Percentiles rank a stretch among this genome's conserved stretches.
These are phyloP conservation scores for Eutypa lata DNA, from an alignment of 2,329 filamentous ascomycete species.

Conservation along the genomic window DNA sequence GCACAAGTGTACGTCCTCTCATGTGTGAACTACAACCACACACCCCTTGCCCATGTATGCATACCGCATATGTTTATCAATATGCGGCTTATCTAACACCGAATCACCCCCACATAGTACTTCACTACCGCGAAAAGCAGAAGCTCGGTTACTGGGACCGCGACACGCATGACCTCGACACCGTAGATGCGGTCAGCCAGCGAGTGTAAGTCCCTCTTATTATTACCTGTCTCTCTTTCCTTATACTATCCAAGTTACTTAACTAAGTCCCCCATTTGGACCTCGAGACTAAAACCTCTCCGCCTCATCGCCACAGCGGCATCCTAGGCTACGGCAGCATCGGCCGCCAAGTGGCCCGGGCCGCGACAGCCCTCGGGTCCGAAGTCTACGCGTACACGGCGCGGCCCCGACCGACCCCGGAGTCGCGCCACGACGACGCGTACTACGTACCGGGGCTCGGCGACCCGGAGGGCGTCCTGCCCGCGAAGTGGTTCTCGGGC, in stretches of 20 bases:
- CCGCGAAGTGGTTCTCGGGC: constrained; percentile 40
- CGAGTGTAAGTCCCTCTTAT: constrained; percentile 52
- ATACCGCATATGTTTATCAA: not conserved
- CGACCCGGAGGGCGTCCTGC: constrained; percentile 38
- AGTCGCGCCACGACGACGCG: constrained; percentile 54
- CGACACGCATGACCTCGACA: constrained; percentile 29
- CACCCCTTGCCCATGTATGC: not conserved
- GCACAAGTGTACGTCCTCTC: constrained; percentile 38
- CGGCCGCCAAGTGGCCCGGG: constrained; percentile 40
- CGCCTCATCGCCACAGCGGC: constrained; percentile 22
- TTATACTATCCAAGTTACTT: no score
- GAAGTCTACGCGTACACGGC: constrained; percentile 68
- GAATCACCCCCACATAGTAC: constrained; percentile 31
- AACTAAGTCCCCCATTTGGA: no score
- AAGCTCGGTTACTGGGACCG: constrained; percentile 42
- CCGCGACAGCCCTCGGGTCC: constrained; percentile 61
- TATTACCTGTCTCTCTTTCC: no score
- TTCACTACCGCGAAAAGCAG: constrained; percentile 42
- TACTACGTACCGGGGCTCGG: constrained; percentile 63
- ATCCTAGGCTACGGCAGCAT: constrained; percentile 45
- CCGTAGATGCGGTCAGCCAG: constrained; percentile 44
- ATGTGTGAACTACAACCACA: no score
- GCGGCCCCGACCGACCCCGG: constrained; percentile 55
- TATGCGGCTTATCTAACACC: not conserved
- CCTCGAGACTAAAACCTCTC: no score